phyloP scores from a whole-genome alignment of 768 basidiomycete species.

The Gymnopilus dilepis region DNA sequence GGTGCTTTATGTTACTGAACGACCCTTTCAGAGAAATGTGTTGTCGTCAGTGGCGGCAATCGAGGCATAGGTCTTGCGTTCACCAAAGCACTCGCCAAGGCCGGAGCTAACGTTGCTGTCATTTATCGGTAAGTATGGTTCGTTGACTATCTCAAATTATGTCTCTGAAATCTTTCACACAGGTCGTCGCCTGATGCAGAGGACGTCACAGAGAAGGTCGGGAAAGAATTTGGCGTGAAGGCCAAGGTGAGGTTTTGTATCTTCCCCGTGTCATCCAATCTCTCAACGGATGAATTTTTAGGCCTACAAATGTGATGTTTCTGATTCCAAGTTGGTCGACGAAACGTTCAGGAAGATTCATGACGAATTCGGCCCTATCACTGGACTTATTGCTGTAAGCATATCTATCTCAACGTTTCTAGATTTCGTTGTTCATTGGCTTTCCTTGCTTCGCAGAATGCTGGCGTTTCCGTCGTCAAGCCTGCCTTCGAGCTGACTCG shows the following conservation, averaged over 20 bases:
- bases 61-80: slow-evolving; percentile 65
- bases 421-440: not conserved
- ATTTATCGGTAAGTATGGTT: slow-evolving; percentile 56
- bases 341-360: slow-evolving; percentile 54
- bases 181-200: slow-evolving; percentile 55
- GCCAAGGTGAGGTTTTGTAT: slow-evolving; percentile 41
- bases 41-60: slow-evolving; percentile 67
- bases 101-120: slow-evolving; percentile 64
- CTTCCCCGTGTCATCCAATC: not conserved
- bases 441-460: slow-evolving; percentile 46
- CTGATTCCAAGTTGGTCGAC: slow-evolving; percentile 47
- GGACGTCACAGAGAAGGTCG: slow-evolving; percentile 51
- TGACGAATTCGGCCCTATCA: slow-evolving; percentile 50
- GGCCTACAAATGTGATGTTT: slow-evolving; percentile 70
- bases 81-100: slow-evolving; percentile 55
- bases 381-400: slow-evolving; percentile 61
- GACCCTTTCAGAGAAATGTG: slow-evolving; percentile 42
- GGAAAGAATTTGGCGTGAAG: slow-evolving; percentile 48
- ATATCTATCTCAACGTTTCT: not conserved
- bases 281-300: too few species aligned
- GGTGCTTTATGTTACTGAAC: not conserved
- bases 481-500: slow-evolving; percentile 59
- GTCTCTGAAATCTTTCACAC: not conserved
- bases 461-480: slow-evolving; percentile 68
- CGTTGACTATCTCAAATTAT: not conserved